A percentile compares a stretch with the other conserved stretches of the same genome.
phyloP scores from a whole-genome alignment of 495 filamentous ascomycete species.

The Daldinia grandis region DNA sequence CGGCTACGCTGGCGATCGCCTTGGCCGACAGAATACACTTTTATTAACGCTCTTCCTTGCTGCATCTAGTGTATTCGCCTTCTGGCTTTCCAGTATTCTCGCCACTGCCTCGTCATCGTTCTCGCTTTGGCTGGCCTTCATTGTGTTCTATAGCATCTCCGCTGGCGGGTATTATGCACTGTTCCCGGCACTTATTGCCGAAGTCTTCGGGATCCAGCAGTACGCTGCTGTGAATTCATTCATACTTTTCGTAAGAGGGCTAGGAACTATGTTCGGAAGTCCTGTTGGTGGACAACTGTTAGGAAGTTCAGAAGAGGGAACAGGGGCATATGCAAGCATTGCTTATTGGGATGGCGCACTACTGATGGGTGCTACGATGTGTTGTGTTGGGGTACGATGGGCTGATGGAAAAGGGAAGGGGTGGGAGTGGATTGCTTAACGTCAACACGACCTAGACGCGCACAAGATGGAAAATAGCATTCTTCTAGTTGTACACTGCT shows the following conservation, averaged over 20 bases:
- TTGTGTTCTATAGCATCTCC: constrained; percentile 61
- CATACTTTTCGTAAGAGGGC: constrained; percentile 63
- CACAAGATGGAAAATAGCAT: neutral
- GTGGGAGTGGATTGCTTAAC: constrained; percentile 49
- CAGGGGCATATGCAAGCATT: constrained; percentile 41
- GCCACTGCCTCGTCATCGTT: constrained; percentile 19
- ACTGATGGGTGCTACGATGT: constrained; percentile 44
- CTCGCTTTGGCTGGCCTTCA: constrained; percentile 61
- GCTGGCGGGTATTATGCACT: constrained; percentile 59
- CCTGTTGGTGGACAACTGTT: constrained; percentile 58
- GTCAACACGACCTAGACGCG: neutral
- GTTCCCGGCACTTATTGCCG: constrained; percentile 59
- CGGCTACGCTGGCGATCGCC: constrained; percentile 58
- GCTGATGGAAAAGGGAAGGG: constrained; percentile 48
- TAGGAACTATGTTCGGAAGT: constrained; percentile 63
- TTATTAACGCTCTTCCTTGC: constrained; percentile 59
- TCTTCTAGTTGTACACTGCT: too few relatives aligned
- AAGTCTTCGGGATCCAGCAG: constrained; percentile 66
- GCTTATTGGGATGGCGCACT: constrained; percentile 51
- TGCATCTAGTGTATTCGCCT: constrained; percentile 55
- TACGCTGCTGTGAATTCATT: constrained; percentile 68
- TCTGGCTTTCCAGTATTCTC: constrained; percentile 58
- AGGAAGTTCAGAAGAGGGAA: constrained; percentile 38
- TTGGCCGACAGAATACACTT: constrained; percentile 64
- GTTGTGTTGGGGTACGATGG: constrained; percentile 50